phyloP scores from a whole-genome alignment of 2,329 filamentous ascomycete species.

The Eurotiales sp. region DNA sequence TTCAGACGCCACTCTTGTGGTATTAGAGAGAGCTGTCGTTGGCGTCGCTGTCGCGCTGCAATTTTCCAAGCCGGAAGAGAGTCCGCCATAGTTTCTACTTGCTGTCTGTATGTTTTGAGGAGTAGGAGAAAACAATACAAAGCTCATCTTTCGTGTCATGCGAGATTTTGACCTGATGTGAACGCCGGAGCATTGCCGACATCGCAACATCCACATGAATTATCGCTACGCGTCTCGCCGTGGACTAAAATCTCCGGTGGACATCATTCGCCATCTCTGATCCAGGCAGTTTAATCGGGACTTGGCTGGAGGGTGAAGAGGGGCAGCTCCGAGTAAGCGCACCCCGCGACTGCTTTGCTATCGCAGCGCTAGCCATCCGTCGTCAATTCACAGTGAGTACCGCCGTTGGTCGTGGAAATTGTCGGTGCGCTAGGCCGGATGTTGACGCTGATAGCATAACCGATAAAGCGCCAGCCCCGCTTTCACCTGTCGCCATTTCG shows the following conservation, averaged over 20 bases:
- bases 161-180: background rate
- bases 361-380: background rate
- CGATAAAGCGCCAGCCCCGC: background rate
- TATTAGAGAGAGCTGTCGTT: slow-evolving; percentile 19
- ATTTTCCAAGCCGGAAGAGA: background rate
- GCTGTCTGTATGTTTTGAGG: background rate
- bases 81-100: background rate
- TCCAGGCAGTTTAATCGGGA: too few species aligned
- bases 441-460: background rate
- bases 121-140: background rate
- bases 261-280: background rate
- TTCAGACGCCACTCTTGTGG: slow-evolving; percentile 20
- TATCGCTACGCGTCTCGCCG: background rate
- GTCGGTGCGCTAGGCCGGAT: background rate
- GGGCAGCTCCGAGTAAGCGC: too few species aligned
- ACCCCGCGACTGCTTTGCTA: background rate
- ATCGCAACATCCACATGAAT: background rate
- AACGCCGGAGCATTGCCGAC: background rate
- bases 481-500: too few species aligned
- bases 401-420: background rate
- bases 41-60: background rate
- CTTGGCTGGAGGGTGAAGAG: too few species aligned
- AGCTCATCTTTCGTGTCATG: background rate
- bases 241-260: too few species aligned
- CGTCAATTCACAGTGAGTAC: background rate